Evolutionary conservation across 192 early-diverging fungal species (phyloP).

Genomic region (Glomus cerebriforme): DNA sequence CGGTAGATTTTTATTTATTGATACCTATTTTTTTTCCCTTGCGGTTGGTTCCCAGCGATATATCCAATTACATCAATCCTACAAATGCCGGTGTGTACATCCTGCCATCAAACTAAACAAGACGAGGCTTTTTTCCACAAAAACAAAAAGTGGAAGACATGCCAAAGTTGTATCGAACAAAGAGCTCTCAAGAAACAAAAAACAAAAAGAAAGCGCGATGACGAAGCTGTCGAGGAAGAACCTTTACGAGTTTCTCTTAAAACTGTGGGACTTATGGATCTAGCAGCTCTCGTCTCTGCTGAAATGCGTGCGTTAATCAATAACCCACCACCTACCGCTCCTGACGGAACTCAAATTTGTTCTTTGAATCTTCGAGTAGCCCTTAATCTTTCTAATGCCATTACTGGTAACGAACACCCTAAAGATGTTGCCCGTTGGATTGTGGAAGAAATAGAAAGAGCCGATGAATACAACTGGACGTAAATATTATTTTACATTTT

Average conservation of each 20-base stretch:
- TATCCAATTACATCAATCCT: slow-evolving; percentile 7
- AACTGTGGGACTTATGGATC: slow-evolving; percentile 21
- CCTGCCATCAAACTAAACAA: slow-evolving; percentile 32
- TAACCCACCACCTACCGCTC: slow-evolving; percentile 15
- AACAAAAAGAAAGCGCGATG: slow-evolving; percentile 29
- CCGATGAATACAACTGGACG: slow-evolving; percentile 34
- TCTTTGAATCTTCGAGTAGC: slow-evolving; percentile 17
- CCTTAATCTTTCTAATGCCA: slow-evolving; percentile 9
- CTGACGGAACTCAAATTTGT: slow-evolving; percentile 16
- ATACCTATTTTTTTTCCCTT: neutral
- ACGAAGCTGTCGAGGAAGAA: slow-evolving; percentile 16
- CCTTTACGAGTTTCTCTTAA: slow-evolving; percentile 9
- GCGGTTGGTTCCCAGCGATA: slow-evolving; percentile 17
- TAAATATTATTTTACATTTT: slow-evolving; percentile 7
- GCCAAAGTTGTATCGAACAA: slow-evolving; percentile 31
- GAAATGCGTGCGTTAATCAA: slow-evolving; percentile 6
- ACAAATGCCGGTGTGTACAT: slow-evolving; percentile 33
- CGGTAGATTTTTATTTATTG: neutral
- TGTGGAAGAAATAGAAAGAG: slow-evolving; percentile 32
- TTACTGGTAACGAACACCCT: slow-evolving; percentile 28
- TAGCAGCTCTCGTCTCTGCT: neutral
- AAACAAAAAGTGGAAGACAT: slow-evolving; percentile 34
- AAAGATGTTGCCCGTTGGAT: slow-evolving; percentile 31
- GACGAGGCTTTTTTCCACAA: slow-evolving; percentile 33
- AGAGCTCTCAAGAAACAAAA: slow-evolving; percentile 24